Percentiles rank a stretch among this genome's conserved stretches.
phyloP scores from a whole-genome alignment of 208 protist genomes.

The Leishmania mexicana region DNA sequence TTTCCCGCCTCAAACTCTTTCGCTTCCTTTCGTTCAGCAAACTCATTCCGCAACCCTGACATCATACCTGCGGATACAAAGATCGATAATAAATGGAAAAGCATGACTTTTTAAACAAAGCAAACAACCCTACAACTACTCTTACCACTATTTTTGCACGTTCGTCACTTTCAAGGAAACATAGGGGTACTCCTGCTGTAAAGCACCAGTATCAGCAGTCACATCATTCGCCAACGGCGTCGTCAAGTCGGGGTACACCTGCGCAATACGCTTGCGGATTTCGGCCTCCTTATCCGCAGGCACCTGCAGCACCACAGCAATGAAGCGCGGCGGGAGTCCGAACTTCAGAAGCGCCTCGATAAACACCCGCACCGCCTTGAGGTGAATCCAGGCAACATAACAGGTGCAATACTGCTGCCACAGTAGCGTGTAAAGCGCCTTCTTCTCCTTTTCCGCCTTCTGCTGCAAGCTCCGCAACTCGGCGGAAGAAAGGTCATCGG shows the following conservation, averaged over 20 bases:
- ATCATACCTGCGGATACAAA: not conserved
- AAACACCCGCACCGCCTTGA: conserved; percentile 92
- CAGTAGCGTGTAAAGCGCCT: conserved; percentile 80
- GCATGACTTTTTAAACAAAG: not conserved
- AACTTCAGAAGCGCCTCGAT: conserved; percentile 91
- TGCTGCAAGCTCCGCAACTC: conserved; percentile 72
- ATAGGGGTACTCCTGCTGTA: conserved; percentile 89
- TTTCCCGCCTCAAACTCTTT: not conserved
- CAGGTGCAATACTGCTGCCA: conserved; percentile 88
- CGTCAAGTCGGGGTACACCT: conserved; percentile 73
- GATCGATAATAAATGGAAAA: conserved; percentile 5
- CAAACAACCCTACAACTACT: conserved; percentile 7
- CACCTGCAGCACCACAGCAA: conserved; percentile 80
- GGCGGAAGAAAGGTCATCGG: conserved; percentile 62
- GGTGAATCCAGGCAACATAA: conserved; percentile 92
- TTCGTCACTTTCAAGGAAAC: conserved; percentile 86
- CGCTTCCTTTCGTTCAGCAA: not conserved
- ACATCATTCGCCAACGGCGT: conserved; percentile 54
- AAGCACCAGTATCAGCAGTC: conserved; percentile 50
- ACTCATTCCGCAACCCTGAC: not conserved
- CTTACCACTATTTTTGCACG: conserved; percentile 56
- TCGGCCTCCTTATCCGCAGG: conserved; percentile 70
- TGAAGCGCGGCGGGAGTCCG: conserved; percentile 88
- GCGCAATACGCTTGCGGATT: conserved; percentile 73
- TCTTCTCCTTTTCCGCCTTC: conserved; percentile 84